These are phyloP conservation scores for Balansia obtecta DNA, from an alignment of 2,329 filamentous ascomycete species.

Conservation along the genomic window DNA sequence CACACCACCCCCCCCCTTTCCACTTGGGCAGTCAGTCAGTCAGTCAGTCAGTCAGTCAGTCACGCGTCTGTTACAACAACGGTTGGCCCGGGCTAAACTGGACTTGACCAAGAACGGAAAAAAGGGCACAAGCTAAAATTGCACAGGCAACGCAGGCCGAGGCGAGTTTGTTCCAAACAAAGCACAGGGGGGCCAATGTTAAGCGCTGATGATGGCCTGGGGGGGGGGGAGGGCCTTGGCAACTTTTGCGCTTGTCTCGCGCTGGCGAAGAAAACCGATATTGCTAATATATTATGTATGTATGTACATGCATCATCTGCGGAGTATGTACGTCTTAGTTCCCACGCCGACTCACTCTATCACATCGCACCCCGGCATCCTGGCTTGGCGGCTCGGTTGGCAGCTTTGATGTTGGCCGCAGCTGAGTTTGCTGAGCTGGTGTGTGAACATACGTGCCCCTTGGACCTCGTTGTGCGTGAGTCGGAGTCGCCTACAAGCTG, in stretches of 20 bases:
- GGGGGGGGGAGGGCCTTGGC: too few species aligned
- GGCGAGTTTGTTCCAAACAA: not conserved
- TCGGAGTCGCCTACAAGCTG: not conserved
- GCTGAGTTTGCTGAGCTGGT: not conserved
- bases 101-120: not conserved
- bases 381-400: not conserved
- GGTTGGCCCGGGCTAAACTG: not conserved
- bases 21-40: not conserved
- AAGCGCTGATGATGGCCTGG: not conserved
- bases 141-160: not conserved
- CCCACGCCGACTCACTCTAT: not conserved
- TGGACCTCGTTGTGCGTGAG: too few species aligned
- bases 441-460: too few species aligned
- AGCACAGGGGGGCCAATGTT: not conserved
- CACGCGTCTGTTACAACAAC: not conserved
- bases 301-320: not conserved
- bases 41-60: too few species aligned
- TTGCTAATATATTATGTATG: not conserved
- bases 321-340: not conserved
- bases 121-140: too few species aligned
- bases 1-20: not conserved
- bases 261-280: not conserved
- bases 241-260: constrained; percentile 1
- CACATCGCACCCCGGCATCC: not conserved
- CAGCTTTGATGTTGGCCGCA: not conserved